A percentile compares a stretch with the other conserved stretches of the same genome.
Conservation (phyloP, 129 eudicot species). For the Chrysanthemum makinoi region DNA sequence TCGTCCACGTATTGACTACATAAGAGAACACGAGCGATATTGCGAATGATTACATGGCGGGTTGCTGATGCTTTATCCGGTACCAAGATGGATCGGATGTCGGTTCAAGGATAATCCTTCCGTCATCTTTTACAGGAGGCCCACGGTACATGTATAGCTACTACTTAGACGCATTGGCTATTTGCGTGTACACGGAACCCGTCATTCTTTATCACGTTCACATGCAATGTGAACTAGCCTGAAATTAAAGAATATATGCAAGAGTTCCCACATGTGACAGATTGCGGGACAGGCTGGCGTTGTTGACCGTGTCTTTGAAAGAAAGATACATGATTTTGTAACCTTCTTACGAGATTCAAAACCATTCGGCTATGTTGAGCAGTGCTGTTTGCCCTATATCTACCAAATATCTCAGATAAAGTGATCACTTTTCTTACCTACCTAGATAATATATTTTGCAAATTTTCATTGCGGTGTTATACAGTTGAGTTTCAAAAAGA, state of each 20-base stretch:
- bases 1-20: neutral
- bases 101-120: neutral
- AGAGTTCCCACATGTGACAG: neutral
- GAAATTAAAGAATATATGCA: neutral
- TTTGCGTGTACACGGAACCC: neutral
- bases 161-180: neutral
- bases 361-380: too few species aligned
- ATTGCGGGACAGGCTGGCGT: neutral
- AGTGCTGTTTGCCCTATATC: too few species aligned
- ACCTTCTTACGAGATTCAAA: too few species aligned
- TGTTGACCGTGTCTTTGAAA: neutral
- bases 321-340: too few species aligned
- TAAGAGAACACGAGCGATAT: neutral
- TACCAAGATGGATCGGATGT: neutral
- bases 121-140: neutral
- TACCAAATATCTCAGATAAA: neutral
- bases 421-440: too few species aligned
- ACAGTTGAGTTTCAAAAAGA: neutral
- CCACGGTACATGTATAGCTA: neutral
- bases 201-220: neutral
- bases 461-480: neutral
- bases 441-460: too few species aligned
- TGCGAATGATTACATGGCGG: neutral
- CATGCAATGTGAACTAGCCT: neutral
- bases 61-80: neutral